A percentile compares a stretch with the other conserved stretches of the same genome.
phyloP scores from a whole-genome alignment of 257 asterid genomes.

The Nicotiana attenuata region DNA sequence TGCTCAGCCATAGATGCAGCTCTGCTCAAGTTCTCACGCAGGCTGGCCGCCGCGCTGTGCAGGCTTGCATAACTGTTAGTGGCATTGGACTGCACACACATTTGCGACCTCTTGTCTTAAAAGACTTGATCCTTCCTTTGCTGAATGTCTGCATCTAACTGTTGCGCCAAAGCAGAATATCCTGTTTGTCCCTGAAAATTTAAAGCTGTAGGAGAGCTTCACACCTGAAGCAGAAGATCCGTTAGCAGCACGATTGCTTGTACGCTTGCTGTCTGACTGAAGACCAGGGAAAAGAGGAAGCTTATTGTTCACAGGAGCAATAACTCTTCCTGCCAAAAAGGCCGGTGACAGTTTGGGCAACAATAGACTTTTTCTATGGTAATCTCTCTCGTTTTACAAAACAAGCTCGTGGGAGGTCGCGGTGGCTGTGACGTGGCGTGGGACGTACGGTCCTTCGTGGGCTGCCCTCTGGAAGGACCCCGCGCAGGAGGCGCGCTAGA shows the following conservation, averaged over 20 bases:
- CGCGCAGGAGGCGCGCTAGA: no score
- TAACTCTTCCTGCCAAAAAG: slow-evolving; percentile 44
- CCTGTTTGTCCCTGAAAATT: slow-evolving; percentile 3
- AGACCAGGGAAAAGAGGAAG: slow-evolving; percentile 6
- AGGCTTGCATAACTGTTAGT: slow-evolving; percentile 12
- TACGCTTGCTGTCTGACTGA: slow-evolving; percentile 11
- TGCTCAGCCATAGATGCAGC: slow-evolving; percentile 17
- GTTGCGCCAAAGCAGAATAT: slow-evolving; percentile 4
- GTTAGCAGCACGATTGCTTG: not conserved
- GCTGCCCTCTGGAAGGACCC: no score
- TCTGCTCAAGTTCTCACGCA: slow-evolving; percentile 20
- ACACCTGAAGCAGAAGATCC: slow-evolving; percentile 15
- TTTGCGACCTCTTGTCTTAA: slow-evolving; percentile 15
- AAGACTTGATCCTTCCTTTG: slow-evolving; percentile 1
- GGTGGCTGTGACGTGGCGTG: no score
- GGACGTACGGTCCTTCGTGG: no score
- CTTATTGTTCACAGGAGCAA: slow-evolving; percentile 19
- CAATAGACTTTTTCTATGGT: no score
- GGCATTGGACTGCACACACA: slow-evolving; percentile 11
- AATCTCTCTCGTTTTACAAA: no score
- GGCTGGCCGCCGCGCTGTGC: slow-evolving; percentile 12
- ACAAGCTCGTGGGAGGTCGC: no score
- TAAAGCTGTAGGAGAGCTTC: slow-evolving; percentile 8
- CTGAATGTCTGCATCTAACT: not conserved
- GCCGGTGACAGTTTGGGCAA: slow-evolving; percentile 42